Evolutionary conservation across 2,329 filamentous ascomycete genomes (phyloP).

Genomic region (Hysterium pulicare): DNA sequence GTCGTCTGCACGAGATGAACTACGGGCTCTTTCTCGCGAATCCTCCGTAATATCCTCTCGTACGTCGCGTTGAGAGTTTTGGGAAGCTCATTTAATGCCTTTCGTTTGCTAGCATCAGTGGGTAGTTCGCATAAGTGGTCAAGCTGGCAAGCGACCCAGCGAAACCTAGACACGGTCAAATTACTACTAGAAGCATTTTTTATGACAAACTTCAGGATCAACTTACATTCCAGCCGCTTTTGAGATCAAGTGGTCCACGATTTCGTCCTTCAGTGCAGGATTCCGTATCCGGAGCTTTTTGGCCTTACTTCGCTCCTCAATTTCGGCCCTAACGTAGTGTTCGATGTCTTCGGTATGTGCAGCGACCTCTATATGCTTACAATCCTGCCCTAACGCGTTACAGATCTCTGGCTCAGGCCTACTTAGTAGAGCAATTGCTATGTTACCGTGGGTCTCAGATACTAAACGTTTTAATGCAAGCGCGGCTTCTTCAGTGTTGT

Average conservation of each 20-base stretch:
- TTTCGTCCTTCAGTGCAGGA: slow-evolving; percentile 6
- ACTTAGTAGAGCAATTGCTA: slow-evolving; percentile 7
- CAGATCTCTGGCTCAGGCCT: slow-evolving; percentile 7
- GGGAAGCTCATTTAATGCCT: slow-evolving; percentile 22
- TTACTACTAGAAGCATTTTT: not conserved
- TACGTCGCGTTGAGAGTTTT: slow-evolving; percentile 20
- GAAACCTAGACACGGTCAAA: slow-evolving; percentile 12
- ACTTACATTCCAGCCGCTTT: slow-evolving; percentile 19
- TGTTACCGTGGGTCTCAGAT: too few species aligned
- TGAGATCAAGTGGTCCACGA: slow-evolving; percentile 5
- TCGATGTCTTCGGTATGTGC: slow-evolving; percentile 8
- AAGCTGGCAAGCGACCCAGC: slow-evolving; percentile 30
- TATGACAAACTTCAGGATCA: too few species aligned
- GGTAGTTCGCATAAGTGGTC: slow-evolving; percentile 24
- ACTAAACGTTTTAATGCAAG: too few species aligned
- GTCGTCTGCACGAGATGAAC: slow-evolving; percentile 3
- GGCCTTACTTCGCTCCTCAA: slow-evolving; percentile 6
- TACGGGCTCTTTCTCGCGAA: slow-evolving; percentile 7
- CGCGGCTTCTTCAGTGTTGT: slow-evolving; percentile 6
- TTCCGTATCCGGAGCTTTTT: slow-evolving; percentile 5
- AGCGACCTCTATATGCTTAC: slow-evolving; percentile 7
- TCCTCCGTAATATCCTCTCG: slow-evolving; percentile 19
- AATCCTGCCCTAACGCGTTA: not conserved
- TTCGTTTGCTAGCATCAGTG: slow-evolving; percentile 16
- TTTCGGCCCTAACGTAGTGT: slow-evolving; percentile 7